phyloP scores from a whole-genome alignment of 1,139 yeast genomes.

The Candida freyschussii region DNA sequence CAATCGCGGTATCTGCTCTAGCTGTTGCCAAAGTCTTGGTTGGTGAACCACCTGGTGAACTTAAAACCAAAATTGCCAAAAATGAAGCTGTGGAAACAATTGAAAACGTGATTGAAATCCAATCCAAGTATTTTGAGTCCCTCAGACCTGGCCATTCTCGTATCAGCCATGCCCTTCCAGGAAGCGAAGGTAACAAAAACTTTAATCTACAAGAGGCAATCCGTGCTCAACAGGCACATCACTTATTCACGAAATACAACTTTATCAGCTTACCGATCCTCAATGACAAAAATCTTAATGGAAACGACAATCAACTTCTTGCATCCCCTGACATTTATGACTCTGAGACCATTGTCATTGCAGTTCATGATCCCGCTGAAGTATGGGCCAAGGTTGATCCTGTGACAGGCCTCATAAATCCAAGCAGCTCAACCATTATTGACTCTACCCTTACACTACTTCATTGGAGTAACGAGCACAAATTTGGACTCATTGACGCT shows the following conservation, averaged over 20 bases:
- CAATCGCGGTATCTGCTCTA: slow-evolving; percentile 85
- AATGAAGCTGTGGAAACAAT: slow-evolving; percentile 82
- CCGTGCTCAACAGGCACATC: slow-evolving; percentile 61
- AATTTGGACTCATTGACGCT: slow-evolving; percentile 78
- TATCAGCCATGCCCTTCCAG: slow-evolving; percentile 23
- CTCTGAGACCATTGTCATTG: slow-evolving; percentile 56
- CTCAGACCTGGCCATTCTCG: slow-evolving; percentile 62
- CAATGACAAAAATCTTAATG: slow-evolving; percentile 36
- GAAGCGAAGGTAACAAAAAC: slow-evolving; percentile 27
- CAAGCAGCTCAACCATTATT: slow-evolving; percentile 63
- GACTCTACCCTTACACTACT: slow-evolving; percentile 53
- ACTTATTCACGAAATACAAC: slow-evolving; percentile 48
- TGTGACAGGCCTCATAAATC: slow-evolving; percentile 68
- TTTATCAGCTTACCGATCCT: slow-evolving; percentile 71
- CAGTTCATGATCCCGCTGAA: slow-evolving; percentile 90
- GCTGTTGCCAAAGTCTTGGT: slow-evolving; percentile 88
- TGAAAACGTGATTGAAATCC: slow-evolving; percentile 75
- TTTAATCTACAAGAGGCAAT: slow-evolving; percentile 64
- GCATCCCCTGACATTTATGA: slow-evolving; percentile 73
- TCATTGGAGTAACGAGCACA: slow-evolving; percentile 53
- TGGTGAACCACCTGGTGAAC: slow-evolving; percentile 91
- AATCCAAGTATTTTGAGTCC: slow-evolving; percentile 84
- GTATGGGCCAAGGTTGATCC: slow-evolving; percentile 89
- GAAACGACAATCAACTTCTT: slow-evolving; percentile 64
- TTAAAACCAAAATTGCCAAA: slow-evolving; percentile 57